phyloP scores from a whole-genome alignment of 2,329 filamentous ascomycete species.

The Trichoderma pleuroti region DNA sequence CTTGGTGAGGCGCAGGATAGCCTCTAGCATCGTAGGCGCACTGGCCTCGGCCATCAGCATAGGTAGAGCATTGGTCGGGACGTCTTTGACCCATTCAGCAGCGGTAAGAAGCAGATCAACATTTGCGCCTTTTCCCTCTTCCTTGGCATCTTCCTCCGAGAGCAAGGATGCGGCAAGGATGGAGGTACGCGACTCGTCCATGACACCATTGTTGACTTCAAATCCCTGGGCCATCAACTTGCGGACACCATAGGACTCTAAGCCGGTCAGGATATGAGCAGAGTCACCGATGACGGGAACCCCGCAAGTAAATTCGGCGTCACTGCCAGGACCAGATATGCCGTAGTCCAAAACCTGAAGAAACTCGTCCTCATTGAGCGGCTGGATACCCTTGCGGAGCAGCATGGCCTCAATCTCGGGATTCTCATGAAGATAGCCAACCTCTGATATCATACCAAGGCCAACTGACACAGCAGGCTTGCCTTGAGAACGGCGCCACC shows the following conservation, averaged over 20 bases:
- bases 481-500: constrained; percentile 27
- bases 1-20: constrained; percentile 15
- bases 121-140: constrained; percentile 10
- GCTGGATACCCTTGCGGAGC: constrained; percentile 34
- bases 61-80: not conserved
- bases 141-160: constrained; percentile 2
- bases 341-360: constrained; percentile 29
- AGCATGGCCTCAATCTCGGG: constrained; percentile 35
- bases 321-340: constrained; percentile 15
- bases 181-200: constrained; percentile 23
- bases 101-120: not conserved
- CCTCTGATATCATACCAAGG: constrained; percentile 35
- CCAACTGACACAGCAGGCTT: constrained; percentile 29
- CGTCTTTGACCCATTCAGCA: not conserved
- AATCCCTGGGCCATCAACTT: constrained; percentile 24
- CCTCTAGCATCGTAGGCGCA: constrained; percentile 11
- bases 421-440: constrained; percentile 37
- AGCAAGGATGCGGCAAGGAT: constrained; percentile 20
- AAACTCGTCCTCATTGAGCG: constrained; percentile 33
- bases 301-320: not conserved
- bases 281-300: not conserved
- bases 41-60: constrained; percentile 3
- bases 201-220: constrained; percentile 15
- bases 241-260: constrained; percentile 25
- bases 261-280: constrained; percentile 26